Evolutionary conservation across 345 rosid genomes (phyloP).

Genomic region (Brassica juncea): DNA sequence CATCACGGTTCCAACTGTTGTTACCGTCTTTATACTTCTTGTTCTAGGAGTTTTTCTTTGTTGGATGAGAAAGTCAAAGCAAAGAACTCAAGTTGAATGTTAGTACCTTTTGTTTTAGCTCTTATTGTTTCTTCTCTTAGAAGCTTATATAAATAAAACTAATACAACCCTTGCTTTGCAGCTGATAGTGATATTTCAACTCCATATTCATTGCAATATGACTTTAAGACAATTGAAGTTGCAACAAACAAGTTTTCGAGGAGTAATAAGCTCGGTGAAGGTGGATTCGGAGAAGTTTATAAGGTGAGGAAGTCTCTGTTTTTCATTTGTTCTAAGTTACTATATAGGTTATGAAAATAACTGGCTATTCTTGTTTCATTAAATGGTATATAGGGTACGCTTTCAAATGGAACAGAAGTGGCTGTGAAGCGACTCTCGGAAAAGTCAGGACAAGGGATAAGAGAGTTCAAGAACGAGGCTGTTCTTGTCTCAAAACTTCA

Average conservation of each 20-base stretch:
- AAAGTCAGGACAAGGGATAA: slow-evolving; percentile 51
- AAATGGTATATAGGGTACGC: slow-evolving; percentile 30
- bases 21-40: slow-evolving; percentile 1
- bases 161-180: slow-evolving; percentile 24
- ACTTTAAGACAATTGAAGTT: slow-evolving; percentile 42
- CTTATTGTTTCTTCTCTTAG: background rate
- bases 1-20: background rate
- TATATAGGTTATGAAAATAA: background rate
- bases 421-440: slow-evolving; percentile 55
- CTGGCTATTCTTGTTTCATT: background rate
- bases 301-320: slow-evolving; percentile 41
- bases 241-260: slow-evolving; percentile 55
- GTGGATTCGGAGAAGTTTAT: slow-evolving; percentile 72
- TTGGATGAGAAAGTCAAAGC: slow-evolving; percentile 21
- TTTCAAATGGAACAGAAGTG: slow-evolving; percentile 45
- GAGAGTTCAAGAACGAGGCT: slow-evolving; percentile 56
- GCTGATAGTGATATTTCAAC: slow-evolving; percentile 42
- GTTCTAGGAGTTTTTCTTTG: slow-evolving; percentile 5
- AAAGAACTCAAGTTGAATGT: slow-evolving; percentile 19
- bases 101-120: slow-evolving; percentile 20
- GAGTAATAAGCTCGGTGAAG: slow-evolving; percentile 59
- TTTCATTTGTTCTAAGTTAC: background rate
- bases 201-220: slow-evolving; percentile 45
- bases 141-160: background rate
- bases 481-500: slow-evolving; percentile 55